Evolutionary conservation across 2,329 filamentous ascomycete genomes (phyloP), one percentile per base, ranked within the genome.

Genomic region (Pseudocercospora vitis): DNA sequence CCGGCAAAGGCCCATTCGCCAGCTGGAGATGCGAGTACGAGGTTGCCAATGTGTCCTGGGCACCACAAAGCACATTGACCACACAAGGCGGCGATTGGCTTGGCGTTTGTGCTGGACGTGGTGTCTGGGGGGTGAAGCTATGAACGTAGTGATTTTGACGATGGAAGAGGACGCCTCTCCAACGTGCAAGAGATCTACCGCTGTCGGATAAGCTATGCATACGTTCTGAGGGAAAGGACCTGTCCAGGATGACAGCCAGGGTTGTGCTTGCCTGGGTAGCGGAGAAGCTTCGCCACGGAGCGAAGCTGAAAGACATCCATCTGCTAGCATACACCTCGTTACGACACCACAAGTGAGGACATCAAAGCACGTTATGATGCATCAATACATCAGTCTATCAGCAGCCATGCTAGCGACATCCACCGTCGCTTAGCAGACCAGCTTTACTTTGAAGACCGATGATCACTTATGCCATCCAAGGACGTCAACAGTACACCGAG

Each of bases 21-120:
- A 85, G 82, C 67, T 95, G 89, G 89, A 81, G 86, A 68, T 92
- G 89, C 70, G 89, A 94, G 60, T 92, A 92, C 64, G 89, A 95
- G 71, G 84, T 95, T 46, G 86, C 85, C 33, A 95, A 95, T 68
- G 77, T 95, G 11, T 88, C 87, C 60, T 95, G 89, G 89, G 87
- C 89, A 24, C 89, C 89, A 26, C 85, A 86, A 58, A 83, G 79
- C 57, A 75, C 85, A 18, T 74, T 86, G 52, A 86, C 80, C 24
- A 77, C 76, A 14, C 88, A 91, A 53, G 82, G 81, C 12, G 87
- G 88, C 16, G 89, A 95, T 63, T 95, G 89, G 89, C 75, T 95
- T 5, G 89, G 89, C 39, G 87, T 94, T 2, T 87, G 86, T 64
- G 89, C 87, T 14, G 89, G 89, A 16, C 78, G 89, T 56, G 89